Base-by-base conservation (phyloP, 2,329 filamentous ascomycete species). In the Zarea fungicola region DNA sequence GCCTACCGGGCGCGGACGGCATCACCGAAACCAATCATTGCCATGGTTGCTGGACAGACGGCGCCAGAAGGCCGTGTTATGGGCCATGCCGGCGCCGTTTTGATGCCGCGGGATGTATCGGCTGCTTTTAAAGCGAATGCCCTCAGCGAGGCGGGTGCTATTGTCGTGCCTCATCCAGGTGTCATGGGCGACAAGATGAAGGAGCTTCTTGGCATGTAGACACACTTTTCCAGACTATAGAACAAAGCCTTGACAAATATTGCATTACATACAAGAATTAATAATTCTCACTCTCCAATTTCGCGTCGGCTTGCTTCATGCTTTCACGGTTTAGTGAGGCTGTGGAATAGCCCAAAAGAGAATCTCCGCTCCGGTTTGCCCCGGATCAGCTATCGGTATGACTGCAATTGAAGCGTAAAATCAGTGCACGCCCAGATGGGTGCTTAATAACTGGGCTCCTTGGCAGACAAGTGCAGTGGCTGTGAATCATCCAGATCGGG, bases 41-140 rank as follows among this genome's bases (percentile, higher is more conserved):
- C 81, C 36, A 73, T 88, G 49, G 75, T 89, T 14, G 83, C 81
- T 10, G 85, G 85, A 1, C 65, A 77, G 51, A 75, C 80, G 47
- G 83, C 84, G 7, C 78, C 78, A 2, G 62, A 69, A 29, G 80
- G 80, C 0, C 75, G 75, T 31, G 75, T 83, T 6, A 89, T 89
- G 84, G 85, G 85, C 2, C 85, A 89, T 62, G 84, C 84, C 2
- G 85, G 85, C 19, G 85, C 85, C 3, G 78, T 84, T 64, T 47
- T 62, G 1, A 60, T 57, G 3, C 39, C 60, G 3, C 50, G 61
- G 7, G 66, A 70, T 35, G 53, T 59, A 0, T 56, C 64, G 4
- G 66, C 66, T 0, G 56, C 55, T 2, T 56, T 52, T 3, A 71
- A 71, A 48, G 63, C 57, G 0, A 61, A 56, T 19, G 65, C 66